Percentiles rank a stretch among this genome's conserved stretches.
Conservation (phyloP, 805 yeast genomes). For the Wickerhamomyces ciferrii region DNA sequence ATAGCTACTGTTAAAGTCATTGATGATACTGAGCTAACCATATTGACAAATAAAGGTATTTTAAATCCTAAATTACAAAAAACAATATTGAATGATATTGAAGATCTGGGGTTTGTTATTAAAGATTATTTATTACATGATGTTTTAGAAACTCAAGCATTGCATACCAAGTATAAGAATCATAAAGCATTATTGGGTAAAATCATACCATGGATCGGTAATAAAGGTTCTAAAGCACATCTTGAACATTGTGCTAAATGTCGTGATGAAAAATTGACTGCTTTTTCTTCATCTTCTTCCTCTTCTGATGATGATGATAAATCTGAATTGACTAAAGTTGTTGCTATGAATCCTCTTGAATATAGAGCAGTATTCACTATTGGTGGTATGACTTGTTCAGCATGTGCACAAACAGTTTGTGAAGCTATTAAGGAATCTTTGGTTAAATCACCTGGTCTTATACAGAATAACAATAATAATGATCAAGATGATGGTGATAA, state of each 20-base stretch:
- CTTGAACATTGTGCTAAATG: slow-evolving; percentile 37
- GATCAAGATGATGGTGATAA: slow-evolving; percentile 21
- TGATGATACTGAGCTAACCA: slow-evolving; percentile 9
- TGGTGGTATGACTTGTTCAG: slow-evolving; percentile 66
- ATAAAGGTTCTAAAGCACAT: slow-evolving; percentile 23
- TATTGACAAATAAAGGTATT: slow-evolving; percentile 5
- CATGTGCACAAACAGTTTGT: slow-evolving; percentile 49
- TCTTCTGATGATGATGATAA: too few relatives aligned
- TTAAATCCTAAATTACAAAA: slow-evolving; percentile 4
- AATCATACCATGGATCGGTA: slow-evolving; percentile 11
- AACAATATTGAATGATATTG: slow-evolving; percentile 3
- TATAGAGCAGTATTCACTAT: slow-evolving; percentile 50
- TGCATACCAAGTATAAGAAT: slow-evolving; percentile 3
- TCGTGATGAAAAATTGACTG: slow-evolving; percentile 18
- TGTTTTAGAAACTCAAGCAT: slow-evolving; percentile 8
- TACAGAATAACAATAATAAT: neutral
- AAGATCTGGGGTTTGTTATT: slow-evolving; percentile 14
- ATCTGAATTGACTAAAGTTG: slow-evolving; percentile 21
- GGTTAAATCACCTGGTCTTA: slow-evolving; percentile 3
- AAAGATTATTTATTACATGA: slow-evolving; percentile 22
- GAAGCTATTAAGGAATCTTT: slow-evolving; percentile 30
- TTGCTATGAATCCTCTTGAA: slow-evolving; percentile 16
- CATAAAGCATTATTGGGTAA: slow-evolving; percentile 12
- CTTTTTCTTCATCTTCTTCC: slow-evolving; percentile 13
- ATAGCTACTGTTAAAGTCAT: slow-evolving; percentile 9